A percentile compares a stretch with the other conserved stretches of the same genome.
Evolutionary conservation across 2,329 filamentous ascomycete genomes (phyloP).

Genomic region (Phialophora tarda): DNA sequence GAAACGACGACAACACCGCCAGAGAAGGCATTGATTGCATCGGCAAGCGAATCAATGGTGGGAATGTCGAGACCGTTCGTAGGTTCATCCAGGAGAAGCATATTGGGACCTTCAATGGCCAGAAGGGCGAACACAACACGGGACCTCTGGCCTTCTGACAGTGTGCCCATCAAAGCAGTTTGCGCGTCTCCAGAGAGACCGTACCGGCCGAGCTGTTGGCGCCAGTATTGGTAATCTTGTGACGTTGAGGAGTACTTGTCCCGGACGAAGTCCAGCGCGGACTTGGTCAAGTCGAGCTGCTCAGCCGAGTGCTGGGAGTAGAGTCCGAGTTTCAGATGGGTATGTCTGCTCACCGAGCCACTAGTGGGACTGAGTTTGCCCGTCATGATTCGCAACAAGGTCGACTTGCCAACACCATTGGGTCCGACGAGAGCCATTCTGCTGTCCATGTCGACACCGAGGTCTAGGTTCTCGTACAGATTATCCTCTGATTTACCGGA

Average conservation of each 20-base stretch:
- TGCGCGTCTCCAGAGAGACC: conserved; percentile 91
- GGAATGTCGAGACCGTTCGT: conserved; percentile 99
- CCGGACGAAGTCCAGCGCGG: conserved; percentile 93
- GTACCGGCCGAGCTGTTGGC: conserved; percentile 94
- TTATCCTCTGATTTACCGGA: conserved; percentile 87
- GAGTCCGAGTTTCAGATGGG: conserved; percentile 95
- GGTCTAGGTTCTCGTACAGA: conserved; percentile 93
- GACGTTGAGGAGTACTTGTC: conserved; percentile 89
- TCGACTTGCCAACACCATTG: conserved; percentile 99
- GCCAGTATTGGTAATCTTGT: conserved; percentile 99
- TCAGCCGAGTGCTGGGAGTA: conserved; percentile 99
- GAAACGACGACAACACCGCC: conserved; percentile 97
- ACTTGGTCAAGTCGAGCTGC: conserved; percentile 98
- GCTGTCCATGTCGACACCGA: conserved; percentile 99
- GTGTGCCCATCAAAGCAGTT: conserved; percentile 95
- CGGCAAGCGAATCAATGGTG: conserved; percentile 95
- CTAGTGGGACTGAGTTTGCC: conserved; percentile 84
- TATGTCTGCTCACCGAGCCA: conserved; percentile 86
- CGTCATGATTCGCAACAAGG: conserved; percentile 93
- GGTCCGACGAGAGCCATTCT: conserved; percentile 95
- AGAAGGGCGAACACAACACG: conserved; percentile 97
- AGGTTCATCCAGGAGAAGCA: conserved; percentile 96
- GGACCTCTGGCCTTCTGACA: conserved; percentile 97
- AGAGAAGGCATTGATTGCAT: conserved; percentile 94
- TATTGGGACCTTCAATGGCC: conserved; percentile 95